Evolutionary conservation across 2,329 filamentous ascomycete species (phyloP), one percentile per base, ranked within the genome.

Genomic region (Trichoderma sp.): DNA sequence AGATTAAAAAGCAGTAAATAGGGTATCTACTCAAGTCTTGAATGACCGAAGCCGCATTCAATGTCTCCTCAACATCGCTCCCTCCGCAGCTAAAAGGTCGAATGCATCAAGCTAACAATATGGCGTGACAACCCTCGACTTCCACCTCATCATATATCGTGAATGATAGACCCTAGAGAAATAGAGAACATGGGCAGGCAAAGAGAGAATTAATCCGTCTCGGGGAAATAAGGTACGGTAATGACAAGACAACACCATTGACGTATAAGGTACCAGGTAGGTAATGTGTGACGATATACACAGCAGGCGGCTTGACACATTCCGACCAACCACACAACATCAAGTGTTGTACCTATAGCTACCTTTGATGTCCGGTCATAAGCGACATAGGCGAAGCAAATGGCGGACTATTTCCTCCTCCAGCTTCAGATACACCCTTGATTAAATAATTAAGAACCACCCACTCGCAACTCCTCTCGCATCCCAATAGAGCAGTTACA

Each of bases 101-200:
- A 24, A 52, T 12, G 39, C 50, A 19, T 44, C 39, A 61, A 61
- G 39, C 58, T 52, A 61, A 61, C 43, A 39, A 44, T 52, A 61
- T 61, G 58, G 10, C 58, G 58, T 61, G 58, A 61, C 58, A 21
- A 12, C 10, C 58, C 4, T 52, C 34, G 21, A 7, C 48, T 21
- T 61, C 58, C 17, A 44, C 48, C 47, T 52, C 58, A 52, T 61
- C 47, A 15, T 9, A 2, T 39, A 39, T 39, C 3, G 5, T 14
- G 0, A 39, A 3, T 39, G 10, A 14, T 14, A 10, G 34, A 39
- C 1, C 12, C 2, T 5, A 4, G 34, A 9, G 34, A 5, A 14
- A 14, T 4, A 39, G 28, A 39, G n/a, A n/a, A 24, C n/a, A 26
- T 26, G 28, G 28, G 28, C 28, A 5, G 28, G 28, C 28, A 28